phyloP scores from a whole-genome alignment of 108 stramenopile genomes.

The Conticribra guillardii region DNA sequence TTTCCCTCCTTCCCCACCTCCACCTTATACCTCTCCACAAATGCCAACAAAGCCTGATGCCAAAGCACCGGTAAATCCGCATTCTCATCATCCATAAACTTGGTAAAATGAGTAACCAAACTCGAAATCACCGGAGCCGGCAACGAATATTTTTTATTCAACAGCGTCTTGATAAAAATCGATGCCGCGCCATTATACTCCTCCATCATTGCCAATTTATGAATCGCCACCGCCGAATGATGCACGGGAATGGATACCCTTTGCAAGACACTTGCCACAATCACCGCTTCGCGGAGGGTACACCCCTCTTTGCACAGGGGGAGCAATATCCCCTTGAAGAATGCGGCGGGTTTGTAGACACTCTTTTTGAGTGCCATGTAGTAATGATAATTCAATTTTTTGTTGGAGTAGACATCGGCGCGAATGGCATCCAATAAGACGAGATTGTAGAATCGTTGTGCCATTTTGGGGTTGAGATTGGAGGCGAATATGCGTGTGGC shows the following conservation, averaged over 20 bases:
- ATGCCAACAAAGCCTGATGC: conserved; percentile 95
- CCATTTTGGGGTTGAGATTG: conserved; percentile 97
- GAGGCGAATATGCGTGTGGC: conserved; percentile 98
- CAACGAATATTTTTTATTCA: conserved; percentile 98
- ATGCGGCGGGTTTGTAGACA: conserved; percentile 98
- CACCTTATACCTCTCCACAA: conserved; percentile 95
- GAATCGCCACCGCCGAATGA: conserved; percentile 97
- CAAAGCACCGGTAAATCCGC: conserved; percentile 90
- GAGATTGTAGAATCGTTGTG: conserved; percentile 97
- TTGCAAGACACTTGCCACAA: conserved; percentile 92
- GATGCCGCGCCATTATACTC: conserved; percentile 95
- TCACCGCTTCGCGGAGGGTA: conserved; percentile 96
- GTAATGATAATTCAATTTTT: conserved; percentile 99
- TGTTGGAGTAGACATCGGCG: conserved; percentile 90
- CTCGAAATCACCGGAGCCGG: conserved; percentile 92
- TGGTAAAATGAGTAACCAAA: conserved; percentile 90
- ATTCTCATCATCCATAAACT: conserved; percentile 67
- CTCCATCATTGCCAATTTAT: conserved; percentile 91
- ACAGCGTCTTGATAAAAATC: conserved; percentile 89
- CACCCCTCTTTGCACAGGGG: conserved; percentile 93
- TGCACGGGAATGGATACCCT: conserved; percentile 94
- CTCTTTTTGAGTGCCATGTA: conserved; percentile 94
- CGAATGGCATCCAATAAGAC: conserved; percentile 94
- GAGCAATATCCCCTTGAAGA: conserved; percentile 98
- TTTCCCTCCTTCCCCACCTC: conserved; percentile 84